Evolutionary conservation across 2,329 filamentous ascomycete genomes (phyloP), one percentile per base, ranked within the genome.

Genomic region (Epichloe sylvatica): DNA sequence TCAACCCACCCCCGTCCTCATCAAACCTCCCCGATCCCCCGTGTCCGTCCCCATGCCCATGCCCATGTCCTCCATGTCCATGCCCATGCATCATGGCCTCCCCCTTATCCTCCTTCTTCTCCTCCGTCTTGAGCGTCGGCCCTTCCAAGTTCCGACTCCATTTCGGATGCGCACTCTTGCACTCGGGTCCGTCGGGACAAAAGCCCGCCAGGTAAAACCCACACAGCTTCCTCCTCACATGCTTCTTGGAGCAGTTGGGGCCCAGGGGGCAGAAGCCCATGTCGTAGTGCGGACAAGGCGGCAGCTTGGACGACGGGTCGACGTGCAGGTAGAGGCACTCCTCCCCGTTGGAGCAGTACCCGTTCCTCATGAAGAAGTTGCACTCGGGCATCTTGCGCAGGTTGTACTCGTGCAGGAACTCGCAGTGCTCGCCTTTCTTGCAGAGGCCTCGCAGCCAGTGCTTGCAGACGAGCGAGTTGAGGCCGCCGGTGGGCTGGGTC

Each of bases 381-480:
- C 92, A 98, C 71, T 97, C 92, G 54, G 92, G 90, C 88, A 97
- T 97, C 67, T 92, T 90, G 55, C 92, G 83, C 58, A 98, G 78
- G 70, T 98, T 97, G 74, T 96, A 98, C 70, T 97, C 92, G 75
- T 98, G 92, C 45, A 97, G 75, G 62, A 97, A 98, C 72, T 98
- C 92, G 80, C 92, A 98, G 57, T 82, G 80, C 63, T 96, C 84
- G 60, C 91, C 92, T 70, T 97, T 97, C 65, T 98, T 98, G 75
- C 92, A 98, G 19, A 98, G 80, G 0, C 90, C 91, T 56, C 94
- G 86, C 62, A 97, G 81, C 83, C 92, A 97, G 75, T 97, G 92
- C 72, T 98, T 98, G 80, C 92, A 98, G 53, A 98, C 91, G 15
- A 97, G 80, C 62, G 78, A 85, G 70, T 84, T 86, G 64, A 84